Percentiles rank a stretch among this genome's conserved stretches.
Evolutionary conservation across 306 rosid genomes (phyloP).

Genomic region (Pyrus pyrifolia): DNA sequence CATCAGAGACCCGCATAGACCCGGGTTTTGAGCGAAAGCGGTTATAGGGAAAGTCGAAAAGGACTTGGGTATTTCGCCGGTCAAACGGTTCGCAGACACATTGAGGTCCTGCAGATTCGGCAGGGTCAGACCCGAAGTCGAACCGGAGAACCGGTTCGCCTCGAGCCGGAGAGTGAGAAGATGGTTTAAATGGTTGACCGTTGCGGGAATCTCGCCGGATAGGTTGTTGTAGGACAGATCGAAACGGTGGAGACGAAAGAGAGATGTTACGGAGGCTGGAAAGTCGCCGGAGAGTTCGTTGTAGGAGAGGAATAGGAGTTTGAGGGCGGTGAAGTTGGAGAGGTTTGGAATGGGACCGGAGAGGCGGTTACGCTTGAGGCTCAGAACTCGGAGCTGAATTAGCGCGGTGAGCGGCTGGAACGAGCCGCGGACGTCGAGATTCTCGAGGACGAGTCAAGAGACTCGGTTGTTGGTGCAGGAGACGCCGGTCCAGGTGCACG

Average conservation of each 20-base stretch:
- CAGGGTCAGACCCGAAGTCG: conserved; percentile 37
- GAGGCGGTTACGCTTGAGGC: conserved; percentile 66
- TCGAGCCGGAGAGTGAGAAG: conserved; percentile 69
- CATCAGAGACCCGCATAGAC: conserved; percentile 60
- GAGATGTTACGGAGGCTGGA: conserved; percentile 36
- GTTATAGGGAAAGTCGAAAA: conserved; percentile 51
- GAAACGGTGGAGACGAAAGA: conserved; percentile 62
- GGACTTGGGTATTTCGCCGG: conserved; percentile 57
- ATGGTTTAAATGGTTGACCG: conserved; percentile 40
- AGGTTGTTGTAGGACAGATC: conserved; percentile 69
- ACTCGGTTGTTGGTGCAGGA: conserved; percentile 54
- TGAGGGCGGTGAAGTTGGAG: conserved; percentile 51
- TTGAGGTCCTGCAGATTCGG: conserved; percentile 56
- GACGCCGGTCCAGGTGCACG: conserved; percentile 58
- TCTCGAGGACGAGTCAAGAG: conserved; percentile 61
- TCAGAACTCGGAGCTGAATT: conserved; percentile 63
- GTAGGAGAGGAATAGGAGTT: conserved; percentile 57
- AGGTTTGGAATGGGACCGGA: conserved; percentile 55
- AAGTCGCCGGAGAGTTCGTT: conserved; percentile 58
- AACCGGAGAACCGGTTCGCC: conserved; percentile 42
- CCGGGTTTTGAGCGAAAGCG: conserved; percentile 42
- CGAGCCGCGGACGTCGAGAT: conserved; percentile 51
- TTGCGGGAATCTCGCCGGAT: conserved; percentile 51
- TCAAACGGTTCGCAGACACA: conserved; percentile 45
- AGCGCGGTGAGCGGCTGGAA: conserved; percentile 36